Conservation (phyloP, 305 asterid species). For the Fraxinus paxiana region DNA sequence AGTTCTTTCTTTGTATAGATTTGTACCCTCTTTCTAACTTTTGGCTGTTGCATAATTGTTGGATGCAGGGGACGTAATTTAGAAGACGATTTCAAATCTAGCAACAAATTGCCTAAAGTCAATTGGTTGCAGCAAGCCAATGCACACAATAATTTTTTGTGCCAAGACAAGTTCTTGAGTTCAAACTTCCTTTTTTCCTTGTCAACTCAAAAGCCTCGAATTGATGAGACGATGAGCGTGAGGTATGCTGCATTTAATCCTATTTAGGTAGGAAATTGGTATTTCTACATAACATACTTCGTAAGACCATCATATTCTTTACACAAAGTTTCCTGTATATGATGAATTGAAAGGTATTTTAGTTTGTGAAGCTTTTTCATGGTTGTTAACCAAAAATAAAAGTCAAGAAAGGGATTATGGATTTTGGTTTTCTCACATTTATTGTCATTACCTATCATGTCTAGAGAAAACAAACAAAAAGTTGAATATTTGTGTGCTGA, state of each 20-base stretch:
- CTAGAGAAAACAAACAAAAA: constrained; percentile 10
- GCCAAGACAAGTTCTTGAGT: constrained; percentile 62
- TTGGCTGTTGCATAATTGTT: constrained; percentile 13
- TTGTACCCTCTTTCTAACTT: constrained; percentile 4
- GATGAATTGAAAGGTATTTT: background rate
- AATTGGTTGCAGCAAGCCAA: constrained; percentile 74
- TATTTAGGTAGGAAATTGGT: background rate
- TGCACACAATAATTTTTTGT: constrained; percentile 52
- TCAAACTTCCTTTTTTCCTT: constrained; percentile 65
- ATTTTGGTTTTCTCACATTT: constrained; percentile 11
- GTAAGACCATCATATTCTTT: background rate
- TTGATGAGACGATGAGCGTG: constrained; percentile 38
- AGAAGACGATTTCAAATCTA: constrained; percentile 33
- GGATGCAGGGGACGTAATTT: constrained; percentile 43
- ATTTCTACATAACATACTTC: constrained; percentile 2
- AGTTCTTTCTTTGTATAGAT: background rate
- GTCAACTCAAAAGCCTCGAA: constrained; percentile 57
- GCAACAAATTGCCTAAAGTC: constrained; percentile 40
- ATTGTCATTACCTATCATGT: background rate
- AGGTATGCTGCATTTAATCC: constrained; percentile 44
- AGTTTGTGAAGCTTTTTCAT: background rate
- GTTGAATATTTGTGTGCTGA: constrained; percentile 12
- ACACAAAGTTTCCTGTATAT: background rate
- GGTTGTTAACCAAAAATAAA: background rate
- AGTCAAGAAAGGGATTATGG: background rate